phyloP scores from a whole-genome alignment of 805 yeast species.

The Starmerella sirachaensis region DNA sequence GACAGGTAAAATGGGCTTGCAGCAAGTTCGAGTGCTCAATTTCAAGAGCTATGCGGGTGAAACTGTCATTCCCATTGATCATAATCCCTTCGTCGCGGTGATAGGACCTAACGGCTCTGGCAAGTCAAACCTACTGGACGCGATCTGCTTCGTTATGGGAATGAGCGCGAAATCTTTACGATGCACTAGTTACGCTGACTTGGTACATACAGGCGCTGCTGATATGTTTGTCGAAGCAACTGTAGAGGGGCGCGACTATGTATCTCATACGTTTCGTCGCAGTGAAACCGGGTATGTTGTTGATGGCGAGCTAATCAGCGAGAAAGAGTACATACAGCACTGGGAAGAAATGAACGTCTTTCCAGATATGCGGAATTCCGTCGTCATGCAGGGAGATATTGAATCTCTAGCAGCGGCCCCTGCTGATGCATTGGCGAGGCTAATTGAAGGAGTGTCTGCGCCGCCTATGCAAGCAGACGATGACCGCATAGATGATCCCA shows the following conservation, averaged over 20 bases:
- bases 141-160: constrained; percentile 89
- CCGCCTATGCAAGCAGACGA: constrained; percentile 41
- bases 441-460: constrained; percentile 62
- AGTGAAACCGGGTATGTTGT: constrained; percentile 10
- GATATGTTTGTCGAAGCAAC: constrained; percentile 10
- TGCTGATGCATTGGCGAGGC: constrained; percentile 54
- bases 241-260: constrained; percentile 8
- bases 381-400: constrained; percentile 95
- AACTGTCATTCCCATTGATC: constrained; percentile 58
- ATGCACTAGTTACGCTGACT: constrained; percentile 58
- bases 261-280: constrained; percentile 15
- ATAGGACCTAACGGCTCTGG: constrained; percentile 99
- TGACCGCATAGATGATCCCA: constrained; percentile 46
- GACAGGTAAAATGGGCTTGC: constrained; percentile 6
- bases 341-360: constrained; percentile 70
- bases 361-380: constrained; percentile 78
- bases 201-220: constrained; percentile 41
- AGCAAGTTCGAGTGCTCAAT: constrained; percentile 30
- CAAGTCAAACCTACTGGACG: constrained; percentile 94
- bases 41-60: constrained; percentile 85
- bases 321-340: constrained; percentile 44
- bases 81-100: constrained; percentile 68
- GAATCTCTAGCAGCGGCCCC: constrained; percentile 86
- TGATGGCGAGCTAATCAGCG: constrained; percentile 11
- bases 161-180: constrained; percentile 64